A percentile compares a stretch with the other conserved stretches of the same genome.
These are phyloP conservation scores for Cynara cardunculus DNA, from an alignment of 129 eudicot species.

Conservation along the genomic window DNA sequence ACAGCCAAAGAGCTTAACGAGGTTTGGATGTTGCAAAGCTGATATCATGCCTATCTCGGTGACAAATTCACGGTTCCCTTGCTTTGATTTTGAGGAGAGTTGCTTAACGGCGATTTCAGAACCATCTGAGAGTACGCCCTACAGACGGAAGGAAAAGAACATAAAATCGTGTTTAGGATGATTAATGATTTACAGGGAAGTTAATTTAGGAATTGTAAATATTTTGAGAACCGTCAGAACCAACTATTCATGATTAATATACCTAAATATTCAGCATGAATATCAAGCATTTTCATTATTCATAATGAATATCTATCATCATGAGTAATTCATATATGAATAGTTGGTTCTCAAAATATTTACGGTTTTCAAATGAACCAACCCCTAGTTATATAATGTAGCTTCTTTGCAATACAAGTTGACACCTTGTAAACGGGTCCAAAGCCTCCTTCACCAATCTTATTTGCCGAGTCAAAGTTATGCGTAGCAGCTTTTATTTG, in stretches of 20 bases:
- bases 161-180: background rate
- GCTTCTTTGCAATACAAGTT: background rate
- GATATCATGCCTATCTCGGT: conserved; percentile 46
- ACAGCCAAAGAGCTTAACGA: conserved; percentile 40
- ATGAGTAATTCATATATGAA: background rate
- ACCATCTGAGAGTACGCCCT: conserved; percentile 41
- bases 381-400: background rate
- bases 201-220: too few species aligned
- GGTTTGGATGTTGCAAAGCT: conserved; percentile 41
- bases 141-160: background rate
- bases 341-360: background rate
- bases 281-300: background rate
- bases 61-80: conserved; percentile 41
- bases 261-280: background rate
- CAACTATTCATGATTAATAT: background rate
- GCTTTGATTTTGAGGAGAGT: conserved; percentile 39
- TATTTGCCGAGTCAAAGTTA: conserved; percentile 67
- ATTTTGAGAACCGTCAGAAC: background rate
- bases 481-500: conserved; percentile 78
- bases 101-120: conserved; percentile 39
- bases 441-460: conserved; percentile 95
- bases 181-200: background rate
- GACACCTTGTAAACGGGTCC: conserved; percentile 89
- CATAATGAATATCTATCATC: background rate
- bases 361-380: background rate